phyloP scores from a whole-genome alignment of 805 yeast species.

The Candida tammaniensis region DNA sequence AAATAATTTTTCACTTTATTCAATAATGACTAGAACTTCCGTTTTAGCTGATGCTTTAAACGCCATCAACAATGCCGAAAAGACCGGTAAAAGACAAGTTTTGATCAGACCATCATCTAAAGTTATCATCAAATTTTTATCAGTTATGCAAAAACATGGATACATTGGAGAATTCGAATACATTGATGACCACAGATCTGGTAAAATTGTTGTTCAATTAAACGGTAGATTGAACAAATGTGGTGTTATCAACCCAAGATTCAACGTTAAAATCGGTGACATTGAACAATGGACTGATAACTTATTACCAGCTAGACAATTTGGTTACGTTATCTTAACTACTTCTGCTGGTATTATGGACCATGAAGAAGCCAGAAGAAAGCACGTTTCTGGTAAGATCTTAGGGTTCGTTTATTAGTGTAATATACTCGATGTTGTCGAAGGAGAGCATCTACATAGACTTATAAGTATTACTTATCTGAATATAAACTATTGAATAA shows the following conservation, averaged over 20 bases:
- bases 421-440: too few relatives aligned
- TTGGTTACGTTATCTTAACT: slow-evolving; percentile 96
- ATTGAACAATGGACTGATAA: slow-evolving; percentile 98
- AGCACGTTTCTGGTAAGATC: slow-evolving; percentile 98
- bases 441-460: too few relatives aligned
- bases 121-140: slow-evolving; percentile 95
- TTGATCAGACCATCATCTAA: slow-evolving; percentile 97
- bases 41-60: slow-evolving; percentile 98
- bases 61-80: slow-evolving; percentile 98
- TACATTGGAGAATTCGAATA: slow-evolving; percentile 98
- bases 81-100: slow-evolving; percentile 99
- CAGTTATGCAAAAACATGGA: slow-evolving; percentile 98
- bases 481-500: too few relatives aligned
- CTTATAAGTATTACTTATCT: too few relatives aligned
- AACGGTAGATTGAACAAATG: slow-evolving; percentile 99
- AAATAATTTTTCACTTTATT: slow-evolving; percentile 3
- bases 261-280: slow-evolving; percentile 92
- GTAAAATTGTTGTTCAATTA: slow-evolving; percentile 93
- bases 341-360: slow-evolving; percentile 99
- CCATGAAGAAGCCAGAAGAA: slow-evolving; percentile 99
- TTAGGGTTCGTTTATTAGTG: slow-evolving; percentile 82
- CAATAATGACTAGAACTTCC: slow-evolving; percentile 92
- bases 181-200: slow-evolving; percentile 99
- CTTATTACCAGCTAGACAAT: slow-evolving; percentile 98
- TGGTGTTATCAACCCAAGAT: slow-evolving; percentile 98